Evolutionary conservation across 495 filamentous ascomycete genomes (phyloP).

Genomic region (Thermothielavioides terrestris): DNA sequence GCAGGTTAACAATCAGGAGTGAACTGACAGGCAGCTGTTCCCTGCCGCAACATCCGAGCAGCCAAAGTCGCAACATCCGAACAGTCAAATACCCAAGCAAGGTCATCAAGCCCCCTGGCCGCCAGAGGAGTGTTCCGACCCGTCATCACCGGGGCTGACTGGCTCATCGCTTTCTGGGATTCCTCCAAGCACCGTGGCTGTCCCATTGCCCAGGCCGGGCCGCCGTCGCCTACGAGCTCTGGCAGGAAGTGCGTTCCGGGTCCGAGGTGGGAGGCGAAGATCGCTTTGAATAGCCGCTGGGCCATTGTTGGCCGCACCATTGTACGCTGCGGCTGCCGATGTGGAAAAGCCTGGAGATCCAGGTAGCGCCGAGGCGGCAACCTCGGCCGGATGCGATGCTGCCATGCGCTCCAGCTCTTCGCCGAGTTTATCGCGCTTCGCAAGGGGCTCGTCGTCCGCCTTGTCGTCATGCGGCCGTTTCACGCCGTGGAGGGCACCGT

Average conservation of each 20-base stretch:
- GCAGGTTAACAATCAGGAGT: too few species aligned
- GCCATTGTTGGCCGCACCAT: neutral
- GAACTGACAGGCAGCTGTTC: too few species aligned
- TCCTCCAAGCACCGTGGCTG: neutral
- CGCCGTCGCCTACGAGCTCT: neutral
- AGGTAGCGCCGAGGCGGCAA: neutral
- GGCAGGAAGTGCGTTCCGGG: neutral
- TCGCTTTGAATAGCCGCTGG: neutral
- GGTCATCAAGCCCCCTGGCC: neutral
- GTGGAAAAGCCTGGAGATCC: neutral
- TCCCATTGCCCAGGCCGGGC: neutral
- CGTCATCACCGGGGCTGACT: neutral
- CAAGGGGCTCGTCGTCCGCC: slow-evolving; percentile 10
- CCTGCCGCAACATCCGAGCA: too few species aligned
- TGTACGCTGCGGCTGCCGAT: neutral
- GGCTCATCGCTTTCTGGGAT: neutral
- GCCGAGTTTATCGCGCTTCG: slow-evolving; percentile 24
- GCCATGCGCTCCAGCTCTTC: slow-evolving; percentile 21
- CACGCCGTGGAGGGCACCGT: slow-evolving; percentile 2
- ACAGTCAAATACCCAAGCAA: neutral
- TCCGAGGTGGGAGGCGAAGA: neutral
- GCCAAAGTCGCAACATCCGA: too few species aligned
- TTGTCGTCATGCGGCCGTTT: slow-evolving; percentile 22
- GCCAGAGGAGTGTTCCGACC: neutral
- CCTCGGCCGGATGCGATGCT: neutral